Evolutionary conservation across 257 asterid species (phyloP).

Genomic region (Linderniella brevidens): DNA sequence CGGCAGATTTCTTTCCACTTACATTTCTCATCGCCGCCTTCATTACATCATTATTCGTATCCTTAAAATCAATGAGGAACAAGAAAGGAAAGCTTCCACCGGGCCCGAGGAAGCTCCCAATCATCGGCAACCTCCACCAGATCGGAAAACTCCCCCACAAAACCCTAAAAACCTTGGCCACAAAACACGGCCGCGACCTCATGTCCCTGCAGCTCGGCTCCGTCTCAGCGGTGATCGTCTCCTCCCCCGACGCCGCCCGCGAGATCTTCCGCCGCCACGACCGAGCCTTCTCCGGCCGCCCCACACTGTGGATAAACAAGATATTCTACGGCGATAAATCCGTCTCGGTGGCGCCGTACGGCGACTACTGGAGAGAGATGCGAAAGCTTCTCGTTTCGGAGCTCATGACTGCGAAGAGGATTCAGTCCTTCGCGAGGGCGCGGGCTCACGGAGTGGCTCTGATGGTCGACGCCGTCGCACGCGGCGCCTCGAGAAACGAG

Average conservation of each 20-base stretch:
- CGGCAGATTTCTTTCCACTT: too few species aligned
- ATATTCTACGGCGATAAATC: neutral
- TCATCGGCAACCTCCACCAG: constrained; percentile 15
- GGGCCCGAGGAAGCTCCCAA: constrained; percentile 9
- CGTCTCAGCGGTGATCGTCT: constrained; percentile 10
- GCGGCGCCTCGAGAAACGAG: neutral
- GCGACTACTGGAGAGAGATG: constrained; percentile 14
- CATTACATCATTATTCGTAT: constrained; percentile 1
- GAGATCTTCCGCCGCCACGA: constrained; percentile 10
- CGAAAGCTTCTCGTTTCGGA: neutral
- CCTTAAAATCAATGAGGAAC: neutral
- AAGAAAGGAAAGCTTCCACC: constrained; percentile 8
- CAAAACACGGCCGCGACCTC: constrained; percentile 10
- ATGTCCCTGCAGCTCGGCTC: constrained; percentile 13
- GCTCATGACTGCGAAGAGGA: neutral
- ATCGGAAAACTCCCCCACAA: constrained; percentile 10
- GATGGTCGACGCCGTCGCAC: constrained; percentile 4
- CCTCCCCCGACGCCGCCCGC: constrained; percentile 8
- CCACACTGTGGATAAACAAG: neutral
- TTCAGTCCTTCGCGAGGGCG: constrained; percentile 9
- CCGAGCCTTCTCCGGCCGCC: constrained; percentile 10
- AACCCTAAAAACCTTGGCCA: constrained; percentile 7
- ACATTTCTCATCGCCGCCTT: neutral
- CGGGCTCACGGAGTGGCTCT: constrained; percentile 12
- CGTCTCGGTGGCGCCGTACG: constrained; percentile 8